These are phyloP conservation scores for Lolium perenne DNA, from an alignment of 176 grass and related monocot species.

Conservation along the genomic window DNA sequence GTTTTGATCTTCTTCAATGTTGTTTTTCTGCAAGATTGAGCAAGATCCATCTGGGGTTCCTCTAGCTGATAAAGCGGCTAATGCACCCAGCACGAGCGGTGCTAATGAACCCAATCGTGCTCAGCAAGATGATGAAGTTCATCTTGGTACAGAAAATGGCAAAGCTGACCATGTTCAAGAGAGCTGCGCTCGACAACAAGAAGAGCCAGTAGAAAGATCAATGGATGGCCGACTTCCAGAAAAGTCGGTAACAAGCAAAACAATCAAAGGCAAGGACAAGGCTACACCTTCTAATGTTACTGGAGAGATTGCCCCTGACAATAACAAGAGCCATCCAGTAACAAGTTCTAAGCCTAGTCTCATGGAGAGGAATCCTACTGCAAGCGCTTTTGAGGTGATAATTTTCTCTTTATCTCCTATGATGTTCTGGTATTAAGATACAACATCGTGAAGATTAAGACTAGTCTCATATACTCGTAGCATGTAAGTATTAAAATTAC, in stretches of 20 bases:
- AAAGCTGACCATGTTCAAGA: not conserved
- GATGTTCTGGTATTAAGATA: not conserved
- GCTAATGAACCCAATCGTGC: slow-evolving; percentile 15
- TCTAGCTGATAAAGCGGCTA: not conserved
- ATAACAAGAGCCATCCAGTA: not conserved
- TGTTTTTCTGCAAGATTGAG: not conserved
- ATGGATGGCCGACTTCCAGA: not conserved
- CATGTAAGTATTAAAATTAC: not conserved
- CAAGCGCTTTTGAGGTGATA: slow-evolving; percentile 43
- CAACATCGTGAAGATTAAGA: not conserved
- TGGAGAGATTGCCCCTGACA: slow-evolving; percentile 1
- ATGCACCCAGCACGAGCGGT: not conserved
- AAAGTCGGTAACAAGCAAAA: not conserved
- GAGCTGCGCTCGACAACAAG: not conserved
- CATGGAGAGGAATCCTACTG: slow-evolving; percentile 42
- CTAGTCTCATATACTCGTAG: not conserved
- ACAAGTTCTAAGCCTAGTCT: slow-evolving; percentile 9
- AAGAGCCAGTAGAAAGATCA: not conserved
- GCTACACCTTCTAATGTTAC: not conserved
- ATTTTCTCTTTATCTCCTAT: not conserved
- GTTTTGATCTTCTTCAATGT: too few species aligned
- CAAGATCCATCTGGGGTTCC: not conserved
- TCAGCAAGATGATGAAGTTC: not conserved
- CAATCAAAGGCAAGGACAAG: slow-evolving; percentile 6
- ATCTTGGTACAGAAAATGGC: slow-evolving; percentile 7